phyloP scores from a whole-genome alignment of 345 rosid genomes.

The Diplotaxis tenuifolia region DNA sequence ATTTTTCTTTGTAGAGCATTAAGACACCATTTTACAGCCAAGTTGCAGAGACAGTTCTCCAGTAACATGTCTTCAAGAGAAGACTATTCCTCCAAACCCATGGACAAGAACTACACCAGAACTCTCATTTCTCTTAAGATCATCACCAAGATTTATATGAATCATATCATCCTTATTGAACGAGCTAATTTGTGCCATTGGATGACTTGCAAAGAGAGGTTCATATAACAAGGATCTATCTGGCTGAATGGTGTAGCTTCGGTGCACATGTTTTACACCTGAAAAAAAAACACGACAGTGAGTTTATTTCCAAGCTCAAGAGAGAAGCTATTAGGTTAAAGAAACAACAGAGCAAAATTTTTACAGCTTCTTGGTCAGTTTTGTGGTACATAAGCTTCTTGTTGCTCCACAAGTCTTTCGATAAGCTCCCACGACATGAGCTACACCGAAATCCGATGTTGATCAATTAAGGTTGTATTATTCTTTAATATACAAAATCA shows the following conservation, averaged over 20 bases:
- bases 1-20: slow-evolving; percentile 75
- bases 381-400: slow-evolving; percentile 80
- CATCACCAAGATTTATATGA: slow-evolving; percentile 30
- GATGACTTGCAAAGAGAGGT: slow-evolving; percentile 63
- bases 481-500: too few relatives aligned
- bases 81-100: slow-evolving; percentile 96
- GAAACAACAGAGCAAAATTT: background rate
- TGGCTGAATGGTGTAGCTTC: slow-evolving; percentile 85
- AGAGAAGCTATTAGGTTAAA: background rate
- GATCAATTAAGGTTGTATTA: too few relatives aligned
- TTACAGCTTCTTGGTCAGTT: slow-evolving; percentile 88
- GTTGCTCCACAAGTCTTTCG: slow-evolving; percentile 77
- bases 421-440: slow-evolving; percentile 81
- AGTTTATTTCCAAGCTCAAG: background rate
- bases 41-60: slow-evolving; percentile 61
- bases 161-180: slow-evolving; percentile 43
- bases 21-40: slow-evolving; percentile 66
- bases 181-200: slow-evolving; percentile 46
- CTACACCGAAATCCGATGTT: slow-evolving; percentile 76
- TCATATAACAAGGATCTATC: slow-evolving; percentile 61
- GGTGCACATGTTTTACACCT: slow-evolving; percentile 75
- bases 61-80: slow-evolving; percentile 95
- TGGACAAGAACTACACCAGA: slow-evolving; percentile 73
- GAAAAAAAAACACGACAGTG: background rate
- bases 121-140: slow-evolving; percentile 43